Conservation (phyloP, 768 basidiomycete species). For the Neoboletus magnificus region DNA sequence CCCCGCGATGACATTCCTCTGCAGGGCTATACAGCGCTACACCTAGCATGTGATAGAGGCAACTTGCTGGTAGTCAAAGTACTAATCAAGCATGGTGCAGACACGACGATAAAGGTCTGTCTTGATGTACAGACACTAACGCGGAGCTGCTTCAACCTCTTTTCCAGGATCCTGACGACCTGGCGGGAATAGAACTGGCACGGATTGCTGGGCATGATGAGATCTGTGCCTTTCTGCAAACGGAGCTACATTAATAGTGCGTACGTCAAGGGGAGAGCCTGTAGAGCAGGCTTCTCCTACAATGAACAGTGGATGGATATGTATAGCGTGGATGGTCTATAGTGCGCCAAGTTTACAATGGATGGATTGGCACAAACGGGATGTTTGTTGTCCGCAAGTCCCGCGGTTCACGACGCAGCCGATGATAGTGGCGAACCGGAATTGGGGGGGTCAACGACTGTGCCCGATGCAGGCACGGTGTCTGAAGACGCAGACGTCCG, state of each 20-base stretch:
- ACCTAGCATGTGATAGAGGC: slow-evolving; percentile 85
- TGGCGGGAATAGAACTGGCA: slow-evolving; percentile 61
- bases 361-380: neutral
- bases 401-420: slow-evolving; percentile 5
- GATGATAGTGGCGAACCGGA: neutral
- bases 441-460: neutral
- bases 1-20: slow-evolving; percentile 3
- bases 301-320: slow-evolving; percentile 1
- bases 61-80: slow-evolving; percentile 51
- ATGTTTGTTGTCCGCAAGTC: neutral
- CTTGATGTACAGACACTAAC: neutral
- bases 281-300: slow-evolving; percentile 9
- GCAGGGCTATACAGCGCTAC: slow-evolving; percentile 86
- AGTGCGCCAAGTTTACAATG: neutral
- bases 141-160: slow-evolving; percentile 3
- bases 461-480: neutral
- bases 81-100: slow-evolving; percentile 63
- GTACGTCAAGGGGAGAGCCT: slow-evolving; percentile 1
- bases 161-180: slow-evolving; percentile 62
- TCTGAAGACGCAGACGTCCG: slow-evolving; percentile 7
- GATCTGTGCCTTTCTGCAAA: slow-evolving; percentile 38
- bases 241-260: slow-evolving; percentile 13
- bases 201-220: slow-evolving; percentile 52
- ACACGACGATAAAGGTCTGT: slow-evolving; percentile 58
- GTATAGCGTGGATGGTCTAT: neutral